Evolutionary conservation across 495 filamentous ascomycete genomes (phyloP), one percentile per base, ranked within the genome.

Genomic region (Penicillium tannophilum): DNA sequence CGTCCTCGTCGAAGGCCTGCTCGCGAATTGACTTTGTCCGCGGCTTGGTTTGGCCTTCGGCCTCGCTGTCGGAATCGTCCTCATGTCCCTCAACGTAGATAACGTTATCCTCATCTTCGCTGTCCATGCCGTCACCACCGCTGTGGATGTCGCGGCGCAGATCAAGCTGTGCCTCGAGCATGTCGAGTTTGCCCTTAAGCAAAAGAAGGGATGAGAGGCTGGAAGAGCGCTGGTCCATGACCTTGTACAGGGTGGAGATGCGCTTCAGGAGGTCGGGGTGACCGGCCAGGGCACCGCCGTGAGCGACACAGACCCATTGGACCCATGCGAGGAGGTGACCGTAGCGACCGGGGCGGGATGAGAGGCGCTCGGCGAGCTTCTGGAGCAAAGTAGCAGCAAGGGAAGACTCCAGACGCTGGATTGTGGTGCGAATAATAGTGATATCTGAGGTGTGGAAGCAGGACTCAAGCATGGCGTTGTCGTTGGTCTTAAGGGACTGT

Each of bases 301-400:
- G 94, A 8, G 92, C 88, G 19, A 97, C 85, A n/a, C 97, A 81
- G 1, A 90, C 93, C 91, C 92, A 96, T 73, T 97, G 91, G 45
- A 97, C 88, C 94, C 94, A 98, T 16, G 89, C 84, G 79, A 97
- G 93, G n/a, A 98, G 84, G 61, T 85, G 89, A 30, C 91, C 91
- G 16, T 94, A 92, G 52, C 94, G 85, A 24, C 93, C 94, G 6
- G 94, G 94, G 20, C 90, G 84, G 59, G 89, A 84, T 64, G 96
- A 88, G 70, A 98, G 84, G 61, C 92, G 86, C 66, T 95, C 89
- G 12, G 94, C 90, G 33, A 98, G 83, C 64, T 88, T 90, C 67
- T 89, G 85, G 48, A 98, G 83, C 26, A 98, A 81, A 12, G 73
- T 82, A 14, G 86, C 84, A 6, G 92, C 93, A 39, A 96, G 84